Conservation (phyloP, 371 early-diverging fungal genomes). For the Mucor racemosus region DNA sequence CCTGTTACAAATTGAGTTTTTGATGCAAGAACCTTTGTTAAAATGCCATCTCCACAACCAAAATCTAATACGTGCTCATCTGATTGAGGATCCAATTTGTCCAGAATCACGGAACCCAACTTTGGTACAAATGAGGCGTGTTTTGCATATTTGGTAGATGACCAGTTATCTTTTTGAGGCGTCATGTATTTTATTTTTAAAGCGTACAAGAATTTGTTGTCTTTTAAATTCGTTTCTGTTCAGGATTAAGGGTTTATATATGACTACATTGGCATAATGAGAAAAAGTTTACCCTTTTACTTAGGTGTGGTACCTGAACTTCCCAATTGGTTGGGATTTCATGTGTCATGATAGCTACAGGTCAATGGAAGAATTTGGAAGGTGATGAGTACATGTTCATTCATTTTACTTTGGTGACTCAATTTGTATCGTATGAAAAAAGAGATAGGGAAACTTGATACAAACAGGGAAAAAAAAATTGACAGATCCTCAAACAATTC, state of each 20-base stretch:
- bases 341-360: background rate
- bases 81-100: constrained; percentile 52
- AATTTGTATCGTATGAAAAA: no score
- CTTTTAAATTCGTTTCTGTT: background rate
- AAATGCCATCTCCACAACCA: constrained; percentile 75
- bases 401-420: no score
- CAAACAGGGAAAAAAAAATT: no score
- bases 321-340: background rate
- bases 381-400: background rate
- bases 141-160: constrained; percentile 49
- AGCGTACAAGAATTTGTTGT: background rate
- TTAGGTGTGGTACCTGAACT: background rate
- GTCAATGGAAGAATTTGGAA: background rate
- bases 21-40: constrained; percentile 58
- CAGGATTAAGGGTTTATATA: constrained; percentile 1
- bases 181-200: background rate
- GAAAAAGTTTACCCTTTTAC: constrained; percentile 4
- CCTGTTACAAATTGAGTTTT: constrained; percentile 61
- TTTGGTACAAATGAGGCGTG: constrained; percentile 67
- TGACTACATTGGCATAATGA: background rate
- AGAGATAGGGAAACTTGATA: no score
- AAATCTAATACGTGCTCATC: constrained; percentile 67
- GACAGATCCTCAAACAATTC: no score
- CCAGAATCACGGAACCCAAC: constrained; percentile 55
- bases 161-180: constrained; percentile 49